Evolutionary conservation across 208 protist genomes (phyloP).

Genomic region (Crithidia sp.): DNA sequence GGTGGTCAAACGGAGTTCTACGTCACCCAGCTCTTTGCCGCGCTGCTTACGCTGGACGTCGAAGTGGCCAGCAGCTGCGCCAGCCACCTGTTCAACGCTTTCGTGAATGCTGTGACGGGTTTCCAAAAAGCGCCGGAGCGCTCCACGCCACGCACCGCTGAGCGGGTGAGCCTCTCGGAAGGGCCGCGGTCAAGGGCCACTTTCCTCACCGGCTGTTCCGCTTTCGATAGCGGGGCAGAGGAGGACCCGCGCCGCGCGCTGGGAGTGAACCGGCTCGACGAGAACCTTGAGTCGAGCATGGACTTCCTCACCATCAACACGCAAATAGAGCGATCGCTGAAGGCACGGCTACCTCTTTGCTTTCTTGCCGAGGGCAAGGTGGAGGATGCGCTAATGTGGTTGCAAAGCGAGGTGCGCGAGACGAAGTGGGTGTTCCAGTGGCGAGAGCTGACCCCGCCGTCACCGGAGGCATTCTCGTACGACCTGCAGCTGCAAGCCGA

Average conservation of each 20-base stretch:
- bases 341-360: slow-evolving; percentile 27
- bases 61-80: slow-evolving; percentile 34
- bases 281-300: background rate
- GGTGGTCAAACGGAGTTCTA: slow-evolving; percentile 26
- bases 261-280: background rate
- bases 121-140: slow-evolving; percentile 15
- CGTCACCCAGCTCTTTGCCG: slow-evolving; percentile 39
- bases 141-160: background rate
- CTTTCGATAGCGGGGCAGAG: background rate
- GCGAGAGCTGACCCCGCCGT: slow-evolving; percentile 13
- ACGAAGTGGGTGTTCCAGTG: slow-evolving; percentile 24
- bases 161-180: background rate
- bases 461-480: background rate
- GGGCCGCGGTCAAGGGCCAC: background rate
- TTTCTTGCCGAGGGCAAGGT: slow-evolving; percentile 19
- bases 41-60: slow-evolving; percentile 38
- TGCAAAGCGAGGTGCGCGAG: slow-evolving; percentile 24
- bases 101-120: slow-evolving; percentile 45
- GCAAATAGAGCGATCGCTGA: slow-evolving; percentile 25
- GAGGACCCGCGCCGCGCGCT: background rate
- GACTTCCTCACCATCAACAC: slow-evolving; percentile 8
- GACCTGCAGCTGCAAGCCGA: background rate
- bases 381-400: slow-evolving; percentile 17
- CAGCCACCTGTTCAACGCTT: slow-evolving; percentile 26
- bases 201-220: background rate